These are phyloP conservation scores for Botrytis aclada DNA, from an alignment of 2,329 filamentous ascomycete genomes.

Conservation along the genomic window DNA sequence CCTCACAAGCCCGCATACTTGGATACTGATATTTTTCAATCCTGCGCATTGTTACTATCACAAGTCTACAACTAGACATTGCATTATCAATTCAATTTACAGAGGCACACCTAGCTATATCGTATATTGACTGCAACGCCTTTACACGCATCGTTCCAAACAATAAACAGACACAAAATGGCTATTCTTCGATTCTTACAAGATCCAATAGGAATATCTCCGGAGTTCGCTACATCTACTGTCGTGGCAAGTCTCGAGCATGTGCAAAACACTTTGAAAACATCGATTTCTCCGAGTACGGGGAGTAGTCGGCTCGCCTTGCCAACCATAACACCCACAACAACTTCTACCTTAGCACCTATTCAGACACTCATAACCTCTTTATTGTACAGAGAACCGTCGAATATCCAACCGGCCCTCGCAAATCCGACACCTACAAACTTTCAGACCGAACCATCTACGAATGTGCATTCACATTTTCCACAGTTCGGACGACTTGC, in stretches of 20 bases:
- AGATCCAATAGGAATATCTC: background rate
- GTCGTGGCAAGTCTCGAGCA: background rate
- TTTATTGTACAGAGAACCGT: background rate
- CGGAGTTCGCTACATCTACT: background rate
- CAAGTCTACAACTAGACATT: conserved; percentile 1
- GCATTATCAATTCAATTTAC: background rate
- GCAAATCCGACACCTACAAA: background rate
- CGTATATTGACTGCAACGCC: background rate
- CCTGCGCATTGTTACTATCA: conserved; percentile 9
- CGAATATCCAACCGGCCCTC: background rate
- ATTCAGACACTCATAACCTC: conserved; percentile 11
- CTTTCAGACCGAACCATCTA: background rate
- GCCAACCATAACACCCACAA: background rate
- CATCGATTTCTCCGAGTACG: background rate
- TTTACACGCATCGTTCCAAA: background rate
- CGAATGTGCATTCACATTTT: background rate
- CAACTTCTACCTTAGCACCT: background rate
- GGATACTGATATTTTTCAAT: conserved; percentile 9
- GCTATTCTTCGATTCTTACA: background rate
- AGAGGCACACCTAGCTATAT: background rate
- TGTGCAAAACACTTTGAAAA: background rate
- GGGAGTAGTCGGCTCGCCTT: background rate
- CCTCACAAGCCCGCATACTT: background rate
- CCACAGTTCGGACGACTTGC: background rate
- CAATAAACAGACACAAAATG: conserved; percentile 1